These are phyloP conservation scores for Penicillium frequentans DNA, from an alignment of 2,329 filamentous ascomycete species.

Conservation along the genomic window DNA sequence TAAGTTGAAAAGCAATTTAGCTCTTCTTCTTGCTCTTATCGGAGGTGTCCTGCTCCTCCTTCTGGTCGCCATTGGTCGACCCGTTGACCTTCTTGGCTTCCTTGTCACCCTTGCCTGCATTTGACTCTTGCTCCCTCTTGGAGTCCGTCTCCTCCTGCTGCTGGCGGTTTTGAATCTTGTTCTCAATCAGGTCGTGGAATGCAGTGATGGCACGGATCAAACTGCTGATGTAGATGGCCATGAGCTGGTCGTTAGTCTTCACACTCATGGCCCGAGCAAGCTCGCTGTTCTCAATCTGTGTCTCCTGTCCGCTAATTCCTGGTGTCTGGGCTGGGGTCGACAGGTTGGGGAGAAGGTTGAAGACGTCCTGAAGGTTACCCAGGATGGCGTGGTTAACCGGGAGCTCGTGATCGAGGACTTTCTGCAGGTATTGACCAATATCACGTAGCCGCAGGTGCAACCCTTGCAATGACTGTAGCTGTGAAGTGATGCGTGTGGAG, in stretches of 20 bases:
- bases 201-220: slow-evolving; percentile 96
- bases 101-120: slow-evolving; percentile 67
- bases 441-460: slow-evolving; percentile 92
- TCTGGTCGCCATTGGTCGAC: slow-evolving; percentile 55
- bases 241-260: slow-evolving; percentile 98
- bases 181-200: slow-evolving; percentile 98
- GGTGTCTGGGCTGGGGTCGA: slow-evolving; percentile 71
- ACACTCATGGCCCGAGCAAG: slow-evolving; percentile 95
- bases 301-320: slow-evolving; percentile 59
- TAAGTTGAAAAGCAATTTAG: slow-evolving; percentile 12
- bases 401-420: slow-evolving; percentile 87
- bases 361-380: slow-evolving; percentile 97
- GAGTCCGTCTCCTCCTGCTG: slow-evolving; percentile 92
- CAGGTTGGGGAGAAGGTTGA: slow-evolving; percentile 96
- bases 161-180: slow-evolving; percentile 99
- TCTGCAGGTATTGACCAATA: slow-evolving; percentile 92
- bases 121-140: slow-evolving; percentile 66
- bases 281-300: slow-evolving; percentile 70
- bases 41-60: slow-evolving; percentile 55
- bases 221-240: slow-evolving; percentile 96
- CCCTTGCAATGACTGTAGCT: slow-evolving; percentile 94
- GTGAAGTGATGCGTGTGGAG: slow-evolving; percentile 94
- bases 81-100: slow-evolving; percentile 52
- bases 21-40: slow-evolving; percentile 61
- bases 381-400: slow-evolving; percentile 97